These are phyloP conservation scores for Paecilomyces sp. DNA, from an alignment of 2,329 filamentous ascomycete genomes.

Conservation along the genomic window DNA sequence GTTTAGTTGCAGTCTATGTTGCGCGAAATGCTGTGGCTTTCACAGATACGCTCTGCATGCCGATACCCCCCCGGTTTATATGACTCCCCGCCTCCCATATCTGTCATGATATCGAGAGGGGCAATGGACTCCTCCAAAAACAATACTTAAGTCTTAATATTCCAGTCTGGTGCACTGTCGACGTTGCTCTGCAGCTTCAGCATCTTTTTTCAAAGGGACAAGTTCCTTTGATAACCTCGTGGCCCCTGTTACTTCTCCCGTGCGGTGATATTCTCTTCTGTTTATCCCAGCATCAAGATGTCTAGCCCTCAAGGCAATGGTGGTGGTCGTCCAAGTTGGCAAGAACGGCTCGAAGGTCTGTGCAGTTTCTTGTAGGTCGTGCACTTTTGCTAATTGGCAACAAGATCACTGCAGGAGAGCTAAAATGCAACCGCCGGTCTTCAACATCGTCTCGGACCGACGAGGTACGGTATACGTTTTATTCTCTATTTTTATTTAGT, in stretches of 20 bases:
- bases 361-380: conserved; percentile 4
- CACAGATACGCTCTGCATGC: conserved; percentile 7
- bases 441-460: conserved; percentile 67
- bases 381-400: conserved; percentile 6
- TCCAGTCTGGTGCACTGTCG: background rate
- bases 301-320: conserved; percentile 16
- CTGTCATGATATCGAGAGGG: conserved; percentile 6
- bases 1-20: conserved; percentile 30
- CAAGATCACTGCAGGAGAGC: conserved; percentile 53
- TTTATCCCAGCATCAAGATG: conserved; percentile 9
- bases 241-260: background rate
- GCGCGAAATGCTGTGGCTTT: conserved; percentile 8
- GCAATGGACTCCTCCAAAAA: conserved; percentile 1
- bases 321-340: conserved; percentile 38
- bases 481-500: conserved; percentile 12
- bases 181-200: background rate
- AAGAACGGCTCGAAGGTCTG: conserved; percentile 52
- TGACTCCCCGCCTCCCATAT: conserved; percentile 30
- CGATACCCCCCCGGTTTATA: conserved; percentile 28
- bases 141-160: background rate
- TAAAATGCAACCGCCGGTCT: conserved; percentile 51
- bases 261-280: background rate
- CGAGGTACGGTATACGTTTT: conserved; percentile 48
- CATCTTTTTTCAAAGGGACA: background rate
- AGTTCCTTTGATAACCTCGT: background rate